phyloP scores from a whole-genome alignment of 257 asterid genomes.

The Nicotiana undulata region DNA sequence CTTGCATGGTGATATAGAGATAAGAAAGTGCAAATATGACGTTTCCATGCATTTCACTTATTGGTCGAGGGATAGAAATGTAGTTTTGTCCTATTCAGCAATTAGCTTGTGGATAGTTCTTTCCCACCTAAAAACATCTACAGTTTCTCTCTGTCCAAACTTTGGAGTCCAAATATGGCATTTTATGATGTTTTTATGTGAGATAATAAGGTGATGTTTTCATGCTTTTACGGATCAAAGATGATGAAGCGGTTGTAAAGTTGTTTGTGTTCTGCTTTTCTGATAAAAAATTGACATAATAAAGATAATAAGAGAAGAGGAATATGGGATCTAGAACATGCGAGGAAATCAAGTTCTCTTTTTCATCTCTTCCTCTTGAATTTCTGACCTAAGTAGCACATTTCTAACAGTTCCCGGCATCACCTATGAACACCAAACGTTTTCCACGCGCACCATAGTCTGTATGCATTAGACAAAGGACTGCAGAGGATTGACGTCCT shows the following conservation, averaged over 20 bases:
- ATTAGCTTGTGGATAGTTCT: background rate
- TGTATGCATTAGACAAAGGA: background rate
- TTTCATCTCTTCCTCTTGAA: background rate
- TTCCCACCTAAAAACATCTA: background rate
- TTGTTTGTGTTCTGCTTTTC: background rate
- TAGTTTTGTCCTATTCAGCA: background rate
- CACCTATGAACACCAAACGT: background rate
- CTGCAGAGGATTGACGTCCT: background rate
- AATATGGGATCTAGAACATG: background rate
- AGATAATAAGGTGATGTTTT: background rate
- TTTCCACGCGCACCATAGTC: background rate
- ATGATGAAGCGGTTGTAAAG: background rate
- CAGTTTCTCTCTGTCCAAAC: background rate
- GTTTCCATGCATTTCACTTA: background rate
- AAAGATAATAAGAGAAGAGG: background rate
- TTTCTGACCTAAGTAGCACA: background rate
- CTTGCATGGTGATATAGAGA: background rate
- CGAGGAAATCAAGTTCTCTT: background rate
- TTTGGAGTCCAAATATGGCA: background rate
- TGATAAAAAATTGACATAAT: background rate
- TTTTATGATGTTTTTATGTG: background rate
- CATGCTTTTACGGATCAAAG: background rate
- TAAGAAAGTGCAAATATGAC: background rate
- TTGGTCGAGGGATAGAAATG: background rate
- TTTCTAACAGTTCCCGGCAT: background rate